Evolutionary conservation across 345 rosid species (phyloP).

Genomic region (Atalantia buxifolia): DNA sequence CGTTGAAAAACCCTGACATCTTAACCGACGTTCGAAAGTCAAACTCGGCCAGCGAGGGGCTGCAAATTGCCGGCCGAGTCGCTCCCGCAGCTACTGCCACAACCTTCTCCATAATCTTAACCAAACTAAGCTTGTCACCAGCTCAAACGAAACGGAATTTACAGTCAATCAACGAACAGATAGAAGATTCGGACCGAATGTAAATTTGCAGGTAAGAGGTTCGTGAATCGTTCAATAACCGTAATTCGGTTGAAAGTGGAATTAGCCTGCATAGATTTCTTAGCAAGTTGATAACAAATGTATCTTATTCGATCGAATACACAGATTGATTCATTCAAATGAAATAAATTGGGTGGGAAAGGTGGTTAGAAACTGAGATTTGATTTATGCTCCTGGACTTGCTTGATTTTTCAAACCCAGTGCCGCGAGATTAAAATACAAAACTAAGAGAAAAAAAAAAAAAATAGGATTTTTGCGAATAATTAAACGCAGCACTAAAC

Average conservation of each 20-base stretch:
- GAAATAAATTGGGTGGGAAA: background rate
- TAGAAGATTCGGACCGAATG: background rate
- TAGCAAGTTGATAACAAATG: background rate
- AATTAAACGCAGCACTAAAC: too few species aligned
- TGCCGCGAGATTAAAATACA: too few species aligned
- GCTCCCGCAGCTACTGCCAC: background rate
- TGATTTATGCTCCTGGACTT: background rate
- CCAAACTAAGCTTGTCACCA: background rate
- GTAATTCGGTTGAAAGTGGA: background rate
- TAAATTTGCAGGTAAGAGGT: background rate
- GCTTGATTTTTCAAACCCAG: background rate
- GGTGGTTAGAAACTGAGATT: background rate
- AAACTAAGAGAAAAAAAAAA: too few species aligned
- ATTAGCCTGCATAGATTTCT: background rate
- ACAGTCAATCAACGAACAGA: background rate
- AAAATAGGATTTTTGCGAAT: too few species aligned
- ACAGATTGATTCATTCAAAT: background rate
- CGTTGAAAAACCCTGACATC: slow-evolving; percentile 5
- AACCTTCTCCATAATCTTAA: background rate
- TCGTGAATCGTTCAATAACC: background rate
- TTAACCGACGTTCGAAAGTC: background rate
- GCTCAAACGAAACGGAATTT: background rate
- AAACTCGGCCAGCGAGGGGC: background rate
- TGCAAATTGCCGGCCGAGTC: background rate
- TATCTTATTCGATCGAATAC: background rate